Conservation (phyloP, 192 early-diverging fungal species). For the Haplosporangium gracile region DNA sequence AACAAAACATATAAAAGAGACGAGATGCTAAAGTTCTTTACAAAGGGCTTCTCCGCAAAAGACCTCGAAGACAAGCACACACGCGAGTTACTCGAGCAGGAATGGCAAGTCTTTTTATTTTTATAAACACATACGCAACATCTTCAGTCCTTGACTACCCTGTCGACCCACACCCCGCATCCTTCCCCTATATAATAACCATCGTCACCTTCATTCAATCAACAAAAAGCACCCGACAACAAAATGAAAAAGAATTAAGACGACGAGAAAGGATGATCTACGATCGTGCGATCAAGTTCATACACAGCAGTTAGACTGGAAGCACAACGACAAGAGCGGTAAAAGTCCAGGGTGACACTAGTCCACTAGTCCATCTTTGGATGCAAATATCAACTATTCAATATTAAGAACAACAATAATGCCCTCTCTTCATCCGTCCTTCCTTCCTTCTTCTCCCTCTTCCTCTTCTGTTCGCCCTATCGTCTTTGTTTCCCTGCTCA, state of each 20-base stretch:
- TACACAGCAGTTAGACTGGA: neutral
- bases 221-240: no score
- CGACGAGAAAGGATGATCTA: no score
- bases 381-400: neutral
- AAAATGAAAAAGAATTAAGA: no score
- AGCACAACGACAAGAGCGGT: neutral
- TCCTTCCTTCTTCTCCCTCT: neutral
- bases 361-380: slow-evolving; percentile 44
- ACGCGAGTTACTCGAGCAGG: slow-evolving; percentile 42
- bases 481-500: neutral
- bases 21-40: slow-evolving; percentile 50
- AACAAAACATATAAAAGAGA: neutral
- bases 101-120: slow-evolving; percentile 42
- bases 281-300: no score
- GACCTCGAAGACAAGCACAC: slow-evolving; percentile 54
- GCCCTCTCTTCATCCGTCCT: neutral
- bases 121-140: neutral
- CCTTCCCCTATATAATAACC: no score
- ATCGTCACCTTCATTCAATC: no score
- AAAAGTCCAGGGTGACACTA: slow-evolving; percentile 5
- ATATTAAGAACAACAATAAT: neutral
- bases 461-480: neutral
- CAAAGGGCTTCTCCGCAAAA: slow-evolving; percentile 44
- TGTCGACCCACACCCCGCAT: no score
- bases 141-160: no score